Conservation (phyloP, 768 basidiomycete species). For the Lentinula sp. region DNA sequence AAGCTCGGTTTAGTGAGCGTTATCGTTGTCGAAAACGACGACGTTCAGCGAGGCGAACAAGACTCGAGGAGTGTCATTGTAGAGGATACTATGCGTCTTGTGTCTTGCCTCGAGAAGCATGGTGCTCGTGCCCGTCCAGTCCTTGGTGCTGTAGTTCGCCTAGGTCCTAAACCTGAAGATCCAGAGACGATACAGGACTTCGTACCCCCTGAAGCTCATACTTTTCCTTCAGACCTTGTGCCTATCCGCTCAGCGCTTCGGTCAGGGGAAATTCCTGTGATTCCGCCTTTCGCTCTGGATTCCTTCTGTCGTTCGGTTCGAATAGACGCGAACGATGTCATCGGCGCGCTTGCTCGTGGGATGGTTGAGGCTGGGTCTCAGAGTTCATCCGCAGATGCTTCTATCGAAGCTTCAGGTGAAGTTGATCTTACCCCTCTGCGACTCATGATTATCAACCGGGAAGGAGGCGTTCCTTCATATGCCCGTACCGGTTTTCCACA, state of each 20-base stretch:
- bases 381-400: conserved; percentile 23
- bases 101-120: conserved; percentile 74
- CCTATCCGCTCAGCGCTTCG: conserved; percentile 84
- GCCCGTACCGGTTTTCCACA: conserved; percentile 93
- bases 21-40: conserved; percentile 90
- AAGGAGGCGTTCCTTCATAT: conserved; percentile 96
- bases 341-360: conserved; percentile 80
- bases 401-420: conserved; percentile 38
- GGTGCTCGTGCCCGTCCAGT: conserved; percentile 87
- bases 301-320: conserved; percentile 84
- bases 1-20: conserved; percentile 94
- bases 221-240: conserved; percentile 72
- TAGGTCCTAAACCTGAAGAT: conserved; percentile 67
- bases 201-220: conserved; percentile 67
- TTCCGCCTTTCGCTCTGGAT: conserved; percentile 90
- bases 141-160: conserved; percentile 77
- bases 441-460: conserved; percentile 94
- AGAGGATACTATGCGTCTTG: conserved; percentile 83
- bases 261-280: conserved; percentile 94
- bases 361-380: conserved; percentile 58
- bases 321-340: conserved; percentile 81
- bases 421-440: conserved; percentile 89
- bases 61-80: conserved; percentile 62
- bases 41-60: conserved; percentile 58
- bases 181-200: conserved; percentile 25